A percentile compares a stretch with the other conserved stretches of the same genome.
Conservation (phyloP, 2,329 filamentous ascomycete genomes). For the Ilyonectria sp. region DNA sequence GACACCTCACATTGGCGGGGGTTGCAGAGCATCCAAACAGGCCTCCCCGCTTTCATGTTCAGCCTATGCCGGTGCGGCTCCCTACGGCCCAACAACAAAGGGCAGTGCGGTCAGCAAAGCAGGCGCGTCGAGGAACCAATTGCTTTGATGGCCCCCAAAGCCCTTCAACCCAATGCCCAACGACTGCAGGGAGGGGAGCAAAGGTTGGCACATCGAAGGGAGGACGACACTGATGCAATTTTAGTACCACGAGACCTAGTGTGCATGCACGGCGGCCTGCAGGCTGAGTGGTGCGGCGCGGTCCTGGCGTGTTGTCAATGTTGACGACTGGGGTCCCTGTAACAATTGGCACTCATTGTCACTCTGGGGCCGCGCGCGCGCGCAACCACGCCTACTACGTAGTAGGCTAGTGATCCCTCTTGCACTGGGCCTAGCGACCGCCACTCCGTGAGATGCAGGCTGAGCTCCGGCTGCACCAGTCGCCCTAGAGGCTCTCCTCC, state of each 20-base stretch:
- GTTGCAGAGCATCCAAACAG: background rate
- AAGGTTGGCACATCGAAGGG: conserved; percentile 15
- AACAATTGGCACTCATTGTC: conserved; percentile 27
- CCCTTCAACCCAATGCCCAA: conserved; percentile 1
- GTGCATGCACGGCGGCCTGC: conserved; percentile 51
- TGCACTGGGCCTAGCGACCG: conserved; percentile 33
- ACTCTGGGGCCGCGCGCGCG: conserved; percentile 26
- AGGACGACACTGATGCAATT: conserved; percentile 33
- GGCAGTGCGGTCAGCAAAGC: background rate
- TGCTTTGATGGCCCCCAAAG: background rate
- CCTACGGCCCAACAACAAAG: conserved; percentile 8
- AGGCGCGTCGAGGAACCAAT: background rate
- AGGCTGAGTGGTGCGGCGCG: conserved; percentile 47
- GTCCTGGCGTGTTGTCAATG: conserved; percentile 42
- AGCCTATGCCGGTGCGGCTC: conserved; percentile 12
- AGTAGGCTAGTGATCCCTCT: conserved; percentile 22
- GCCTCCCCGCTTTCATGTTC: background rate
- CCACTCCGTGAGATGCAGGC: conserved; percentile 32
- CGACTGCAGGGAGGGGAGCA: conserved; percentile 13
- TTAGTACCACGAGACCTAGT: conserved; percentile 50
- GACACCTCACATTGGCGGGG: conserved; percentile 6
- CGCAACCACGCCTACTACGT: conserved; percentile 15
- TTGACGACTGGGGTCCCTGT: conserved; percentile 38
- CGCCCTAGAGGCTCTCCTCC: conserved; percentile 23
- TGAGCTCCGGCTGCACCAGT: conserved; percentile 35